Evolutionary conservation across 1,139 yeast species (phyloP).

Genomic region (Diutina rugosa): DNA sequence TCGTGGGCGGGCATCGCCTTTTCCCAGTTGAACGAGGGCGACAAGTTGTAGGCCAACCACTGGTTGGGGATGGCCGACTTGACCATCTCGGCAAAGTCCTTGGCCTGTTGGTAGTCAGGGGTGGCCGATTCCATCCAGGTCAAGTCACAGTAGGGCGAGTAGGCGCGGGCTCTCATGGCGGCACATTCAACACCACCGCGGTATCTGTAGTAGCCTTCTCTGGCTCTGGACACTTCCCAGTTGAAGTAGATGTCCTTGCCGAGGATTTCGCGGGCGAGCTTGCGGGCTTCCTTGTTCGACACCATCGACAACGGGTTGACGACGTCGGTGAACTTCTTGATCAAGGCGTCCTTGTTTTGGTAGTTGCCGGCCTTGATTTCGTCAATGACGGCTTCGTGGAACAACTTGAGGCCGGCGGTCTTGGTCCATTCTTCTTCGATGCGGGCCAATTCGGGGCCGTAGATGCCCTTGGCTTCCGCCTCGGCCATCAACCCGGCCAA

Average conservation of each 20-base stretch:
- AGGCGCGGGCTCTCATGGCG: constrained; percentile 92
- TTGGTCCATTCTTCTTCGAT: constrained; percentile 78
- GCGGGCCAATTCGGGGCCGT: constrained; percentile 56
- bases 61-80: constrained; percentile 71
- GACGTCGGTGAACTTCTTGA: constrained; percentile 51
- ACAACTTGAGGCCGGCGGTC: constrained; percentile 76
- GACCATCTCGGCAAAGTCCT: constrained; percentile 90
- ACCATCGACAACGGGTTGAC: constrained; percentile 67
- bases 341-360: constrained; percentile 52
- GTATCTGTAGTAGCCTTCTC: constrained; percentile 97
- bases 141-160: constrained; percentile 89
- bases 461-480: constrained; percentile 66
- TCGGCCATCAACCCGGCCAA: constrained; percentile 68
- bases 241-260: constrained; percentile 84
- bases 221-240: constrained; percentile 94
- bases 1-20: constrained; percentile 81
- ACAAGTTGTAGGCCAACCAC: constrained; percentile 92
- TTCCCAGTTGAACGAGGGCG: constrained; percentile 98
- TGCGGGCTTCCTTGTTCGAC: constrained; percentile 72
- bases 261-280: constrained; percentile 59
- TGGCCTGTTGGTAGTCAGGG: constrained; percentile 89
- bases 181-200: constrained; percentile 97
- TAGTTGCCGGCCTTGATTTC: constrained; percentile 54
- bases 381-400: constrained; percentile 85
- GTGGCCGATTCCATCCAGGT: constrained; percentile 98